phyloP scores from a whole-genome alignment of 257 asterid species.

The Forsythia viridissima region DNA sequence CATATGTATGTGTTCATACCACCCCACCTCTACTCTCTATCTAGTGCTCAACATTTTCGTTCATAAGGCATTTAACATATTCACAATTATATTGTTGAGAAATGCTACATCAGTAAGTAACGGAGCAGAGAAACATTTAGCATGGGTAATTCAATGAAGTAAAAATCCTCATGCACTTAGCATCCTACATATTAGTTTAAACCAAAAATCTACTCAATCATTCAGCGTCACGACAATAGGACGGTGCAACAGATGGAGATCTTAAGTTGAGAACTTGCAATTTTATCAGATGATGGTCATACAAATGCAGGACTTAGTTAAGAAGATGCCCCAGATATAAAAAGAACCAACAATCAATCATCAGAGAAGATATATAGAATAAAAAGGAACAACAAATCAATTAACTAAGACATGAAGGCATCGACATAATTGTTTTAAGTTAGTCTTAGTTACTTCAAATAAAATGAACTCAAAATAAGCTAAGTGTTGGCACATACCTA shows the following conservation, averaged over 20 bases:
- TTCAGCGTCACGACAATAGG: not conserved
- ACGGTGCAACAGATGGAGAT: constrained; percentile 5
- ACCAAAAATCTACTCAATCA: not conserved
- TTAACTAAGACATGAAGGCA: not conserved
- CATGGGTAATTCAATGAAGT: not conserved
- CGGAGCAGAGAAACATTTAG: not conserved
- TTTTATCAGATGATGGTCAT: not conserved
- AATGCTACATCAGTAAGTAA: not conserved
- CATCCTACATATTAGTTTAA: not conserved
- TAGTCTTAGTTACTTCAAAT: constrained; percentile 9
- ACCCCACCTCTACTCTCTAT: not conserved
- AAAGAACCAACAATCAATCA: not conserved
- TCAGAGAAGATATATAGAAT: not conserved
- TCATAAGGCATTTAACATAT: not conserved
- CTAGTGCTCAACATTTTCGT: not conserved
- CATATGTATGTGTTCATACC: not conserved
- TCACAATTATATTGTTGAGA: not conserved
- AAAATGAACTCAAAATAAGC: constrained; percentile 11
- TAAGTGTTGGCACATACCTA: constrained; percentile 49
- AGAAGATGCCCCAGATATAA: not conserved
- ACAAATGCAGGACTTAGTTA: not conserved
- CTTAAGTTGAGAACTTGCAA: not conserved
- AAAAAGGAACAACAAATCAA: not conserved
- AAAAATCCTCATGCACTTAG: not conserved
- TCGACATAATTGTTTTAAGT: not conserved